Evolutionary conservation across 202 grass and related monocot species (phyloP).

Genomic region (Panicum virgatum): DNA sequence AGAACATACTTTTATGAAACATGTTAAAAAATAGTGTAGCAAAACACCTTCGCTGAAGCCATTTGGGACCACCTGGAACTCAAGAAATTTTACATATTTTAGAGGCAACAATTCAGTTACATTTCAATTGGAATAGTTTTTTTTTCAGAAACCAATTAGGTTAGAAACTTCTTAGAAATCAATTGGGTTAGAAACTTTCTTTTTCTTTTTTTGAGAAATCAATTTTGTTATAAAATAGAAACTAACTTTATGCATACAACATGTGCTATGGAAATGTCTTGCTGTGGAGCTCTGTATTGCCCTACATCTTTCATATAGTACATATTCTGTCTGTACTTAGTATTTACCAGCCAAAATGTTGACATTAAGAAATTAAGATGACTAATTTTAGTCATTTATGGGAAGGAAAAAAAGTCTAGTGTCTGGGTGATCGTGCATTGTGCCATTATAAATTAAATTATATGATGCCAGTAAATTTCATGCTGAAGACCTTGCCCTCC

Average conservation of each 20-base stretch:
- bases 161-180: neutral
- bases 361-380: neutral
- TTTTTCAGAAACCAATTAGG: neutral
- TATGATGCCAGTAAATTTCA: neutral
- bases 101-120: neutral
- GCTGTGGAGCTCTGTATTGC: too few species aligned
- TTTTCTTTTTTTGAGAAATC: neutral
- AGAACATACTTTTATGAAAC: neutral
- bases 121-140: neutral
- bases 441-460: neutral
- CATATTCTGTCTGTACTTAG: neutral
- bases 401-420: neutral
- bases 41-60: neutral
- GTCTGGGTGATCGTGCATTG: neutral
- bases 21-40: neutral
- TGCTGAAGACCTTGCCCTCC: neutral
- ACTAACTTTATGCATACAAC: neutral
- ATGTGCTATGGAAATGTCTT: neutral
- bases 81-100: neutral
- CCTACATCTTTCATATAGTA: neutral
- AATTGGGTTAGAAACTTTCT: too few species aligned
- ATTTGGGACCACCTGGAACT: neutral
- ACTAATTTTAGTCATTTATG: neutral
- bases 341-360: neutral
- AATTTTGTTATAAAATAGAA: neutral